Evolutionary conservation across 2,329 filamentous ascomycete species (phyloP).

Genomic region (Cordyceps tenuipes): DNA sequence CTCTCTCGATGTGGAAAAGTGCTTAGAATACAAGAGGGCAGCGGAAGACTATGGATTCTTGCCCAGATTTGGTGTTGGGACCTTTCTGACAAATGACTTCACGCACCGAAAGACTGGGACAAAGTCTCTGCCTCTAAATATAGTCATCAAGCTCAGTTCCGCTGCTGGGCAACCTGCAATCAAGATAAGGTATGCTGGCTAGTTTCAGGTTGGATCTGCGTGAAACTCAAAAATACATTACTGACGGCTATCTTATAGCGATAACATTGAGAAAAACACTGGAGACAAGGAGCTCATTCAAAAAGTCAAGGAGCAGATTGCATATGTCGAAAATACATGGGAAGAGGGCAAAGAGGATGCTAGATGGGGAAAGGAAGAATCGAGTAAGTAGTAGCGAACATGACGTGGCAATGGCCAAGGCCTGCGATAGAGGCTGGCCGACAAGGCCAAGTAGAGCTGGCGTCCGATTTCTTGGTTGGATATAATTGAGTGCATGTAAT

Average conservation of each 20-base stretch:
- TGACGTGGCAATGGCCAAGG: background rate
- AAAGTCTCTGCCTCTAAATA: conserved; percentile 89
- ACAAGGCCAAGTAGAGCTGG: background rate
- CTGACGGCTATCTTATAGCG: background rate
- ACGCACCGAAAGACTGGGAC: conserved; percentile 59
- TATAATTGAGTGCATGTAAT: background rate
- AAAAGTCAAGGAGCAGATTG: conserved; percentile 75
- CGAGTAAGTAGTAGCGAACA: background rate
- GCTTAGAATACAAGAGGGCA: conserved; percentile 79
- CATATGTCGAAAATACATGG: conserved; percentile 83
- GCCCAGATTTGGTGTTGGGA: conserved; percentile 88
- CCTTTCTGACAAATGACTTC: conserved; percentile 94
- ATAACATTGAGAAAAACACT: conserved; percentile 68
- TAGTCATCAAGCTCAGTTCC: conserved; percentile 93
- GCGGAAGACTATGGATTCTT: conserved; percentile 74
- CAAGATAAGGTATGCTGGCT: conserved; percentile 59
- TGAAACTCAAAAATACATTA: conserved; percentile 6
- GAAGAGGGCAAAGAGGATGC: conserved; percentile 72
- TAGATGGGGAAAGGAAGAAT: conserved; percentile 60
- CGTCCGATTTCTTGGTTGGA: background rate
- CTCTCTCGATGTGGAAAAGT: conserved; percentile 83
- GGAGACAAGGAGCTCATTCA: conserved; percentile 72
- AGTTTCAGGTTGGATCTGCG: background rate
- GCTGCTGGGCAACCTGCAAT: conserved; percentile 74
- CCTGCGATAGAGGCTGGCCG: background rate